A percentile compares a stretch with the other conserved stretches of the same genome.
Evolutionary conservation across 495 filamentous ascomycete species (phyloP).

Genomic region (Trypethelium eluteriae): DNA sequence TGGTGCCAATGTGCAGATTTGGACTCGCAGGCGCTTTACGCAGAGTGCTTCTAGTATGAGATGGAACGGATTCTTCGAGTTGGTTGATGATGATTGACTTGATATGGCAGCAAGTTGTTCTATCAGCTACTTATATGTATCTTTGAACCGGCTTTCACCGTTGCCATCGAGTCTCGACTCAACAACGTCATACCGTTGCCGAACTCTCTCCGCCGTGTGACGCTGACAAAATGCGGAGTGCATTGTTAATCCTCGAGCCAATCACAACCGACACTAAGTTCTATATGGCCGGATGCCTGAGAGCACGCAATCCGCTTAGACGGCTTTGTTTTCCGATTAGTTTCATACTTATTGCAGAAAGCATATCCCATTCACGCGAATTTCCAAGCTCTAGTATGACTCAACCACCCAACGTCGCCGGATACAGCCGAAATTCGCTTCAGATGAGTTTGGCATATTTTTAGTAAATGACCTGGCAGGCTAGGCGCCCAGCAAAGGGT

Average conservation of each 20-base stretch:
- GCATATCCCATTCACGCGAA: too few species aligned
- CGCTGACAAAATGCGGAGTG: constrained; percentile 10
- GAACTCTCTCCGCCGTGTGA: constrained; percentile 1
- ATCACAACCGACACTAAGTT: neutral
- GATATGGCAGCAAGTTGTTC: too few species aligned
- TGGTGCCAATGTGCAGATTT: too few species aligned
- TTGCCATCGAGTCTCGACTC: neutral
- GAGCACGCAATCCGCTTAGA: neutral
- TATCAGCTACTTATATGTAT: neutral
- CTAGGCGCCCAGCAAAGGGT: too few species aligned
- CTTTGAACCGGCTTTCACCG: neutral
- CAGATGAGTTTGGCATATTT: too few species aligned
- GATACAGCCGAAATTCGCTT: too few species aligned
- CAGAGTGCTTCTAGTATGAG: too few species aligned
- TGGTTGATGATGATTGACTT: neutral
- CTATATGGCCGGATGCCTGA: neutral
- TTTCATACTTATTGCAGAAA: neutral
- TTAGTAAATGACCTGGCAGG: too few species aligned
- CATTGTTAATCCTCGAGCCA: constrained; percentile 3
- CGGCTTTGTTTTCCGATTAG: constrained; percentile 1
- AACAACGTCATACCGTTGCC: neutral
- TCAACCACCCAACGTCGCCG: too few species aligned
- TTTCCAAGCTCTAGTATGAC: too few species aligned
- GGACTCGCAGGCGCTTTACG: too few species aligned
- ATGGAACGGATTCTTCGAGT: neutral